These are phyloP conservation scores for Phytophthora rubi DNA, from an alignment of 352 stramenopile species.

Conservation along the genomic window DNA sequence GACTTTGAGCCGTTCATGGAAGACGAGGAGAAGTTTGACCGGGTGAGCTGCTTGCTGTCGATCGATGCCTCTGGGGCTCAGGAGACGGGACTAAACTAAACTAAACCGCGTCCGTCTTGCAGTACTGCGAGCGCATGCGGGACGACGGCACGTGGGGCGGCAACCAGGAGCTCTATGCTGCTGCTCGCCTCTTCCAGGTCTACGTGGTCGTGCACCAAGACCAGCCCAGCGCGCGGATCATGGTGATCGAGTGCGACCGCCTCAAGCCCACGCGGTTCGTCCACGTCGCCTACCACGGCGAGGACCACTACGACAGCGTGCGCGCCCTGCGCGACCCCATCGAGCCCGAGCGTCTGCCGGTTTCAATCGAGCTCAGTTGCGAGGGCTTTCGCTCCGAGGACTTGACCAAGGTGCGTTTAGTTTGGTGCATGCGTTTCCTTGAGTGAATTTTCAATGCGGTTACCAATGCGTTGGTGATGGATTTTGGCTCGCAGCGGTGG, in stretches of 20 bases:
- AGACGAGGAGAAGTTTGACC: slow-evolving; percentile 87
- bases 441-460: slow-evolving; percentile 17
- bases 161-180: slow-evolving; percentile 84
- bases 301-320: slow-evolving; percentile 88
- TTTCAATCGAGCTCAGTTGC: slow-evolving; percentile 60
- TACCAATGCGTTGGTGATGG: slow-evolving; percentile 15
- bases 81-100: not conserved
- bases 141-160: slow-evolving; percentile 84
- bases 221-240: slow-evolving; percentile 42
- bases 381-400: slow-evolving; percentile 66
- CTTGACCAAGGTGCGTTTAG: slow-evolving; percentile 58
- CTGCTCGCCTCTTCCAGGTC: slow-evolving; percentile 70
- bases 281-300: slow-evolving; percentile 74
- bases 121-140: slow-evolving; percentile 84
- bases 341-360: slow-evolving; percentile 37
- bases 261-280: slow-evolving; percentile 55
- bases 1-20: slow-evolving; percentile 91
- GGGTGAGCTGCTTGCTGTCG: slow-evolving; percentile 38
- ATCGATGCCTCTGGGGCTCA: too few relatives aligned
- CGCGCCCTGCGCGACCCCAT: slow-evolving; percentile 55
- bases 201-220: slow-evolving; percentile 85
- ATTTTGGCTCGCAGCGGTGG: slow-evolving; percentile 33
- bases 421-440: slow-evolving; percentile 24
- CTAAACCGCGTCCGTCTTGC: not conserved
- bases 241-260: slow-evolving; percentile 79